These are phyloP conservation scores for Hordeum marinum DNA, from an alignment of 176 grass and related monocot species.

Conservation along the genomic window DNA sequence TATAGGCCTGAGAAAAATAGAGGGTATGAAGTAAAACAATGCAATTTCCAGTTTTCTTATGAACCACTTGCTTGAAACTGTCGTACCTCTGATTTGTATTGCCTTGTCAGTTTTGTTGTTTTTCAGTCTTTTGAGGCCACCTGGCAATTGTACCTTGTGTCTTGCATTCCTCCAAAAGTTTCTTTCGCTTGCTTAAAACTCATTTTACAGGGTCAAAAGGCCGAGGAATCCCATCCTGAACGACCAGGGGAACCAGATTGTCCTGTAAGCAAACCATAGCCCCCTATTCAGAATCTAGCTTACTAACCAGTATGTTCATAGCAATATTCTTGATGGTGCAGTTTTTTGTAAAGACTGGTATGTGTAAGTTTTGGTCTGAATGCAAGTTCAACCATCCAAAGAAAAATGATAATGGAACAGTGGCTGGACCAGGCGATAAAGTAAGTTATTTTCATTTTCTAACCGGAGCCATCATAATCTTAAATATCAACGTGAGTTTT, in stretches of 20 bases:
- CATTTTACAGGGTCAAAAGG: constrained; percentile 46
- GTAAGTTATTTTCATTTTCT: constrained; percentile 28
- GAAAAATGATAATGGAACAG: constrained; percentile 29
- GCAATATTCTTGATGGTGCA: constrained; percentile 36
- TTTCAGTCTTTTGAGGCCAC: not conserved
- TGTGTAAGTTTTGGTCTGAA: constrained; percentile 62
- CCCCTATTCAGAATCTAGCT: constrained; percentile 9
- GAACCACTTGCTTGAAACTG: not conserved
- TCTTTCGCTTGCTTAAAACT: constrained; percentile 31
- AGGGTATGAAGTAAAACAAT: not conserved
- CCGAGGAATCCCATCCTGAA: constrained; percentile 70
- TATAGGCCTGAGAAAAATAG: not conserved
- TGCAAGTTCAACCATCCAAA: constrained; percentile 98
- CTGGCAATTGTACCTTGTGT: not conserved
- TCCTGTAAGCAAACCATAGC: constrained; percentile 61
- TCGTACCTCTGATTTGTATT: not conserved
- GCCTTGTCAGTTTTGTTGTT: not conserved
- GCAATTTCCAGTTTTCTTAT: not conserved
- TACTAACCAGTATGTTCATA: constrained; percentile 20
- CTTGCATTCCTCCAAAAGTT: constrained; percentile 14
- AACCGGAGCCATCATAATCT: not conserved
- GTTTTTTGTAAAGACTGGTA: constrained; percentile 62
- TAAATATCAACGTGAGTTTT: constrained; percentile 12
- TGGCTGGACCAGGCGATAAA: constrained; percentile 23
- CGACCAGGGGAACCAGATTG: constrained; percentile 69